phyloP scores from a whole-genome alignment of 179 eudicot species.

The Beta lomatogona region DNA sequence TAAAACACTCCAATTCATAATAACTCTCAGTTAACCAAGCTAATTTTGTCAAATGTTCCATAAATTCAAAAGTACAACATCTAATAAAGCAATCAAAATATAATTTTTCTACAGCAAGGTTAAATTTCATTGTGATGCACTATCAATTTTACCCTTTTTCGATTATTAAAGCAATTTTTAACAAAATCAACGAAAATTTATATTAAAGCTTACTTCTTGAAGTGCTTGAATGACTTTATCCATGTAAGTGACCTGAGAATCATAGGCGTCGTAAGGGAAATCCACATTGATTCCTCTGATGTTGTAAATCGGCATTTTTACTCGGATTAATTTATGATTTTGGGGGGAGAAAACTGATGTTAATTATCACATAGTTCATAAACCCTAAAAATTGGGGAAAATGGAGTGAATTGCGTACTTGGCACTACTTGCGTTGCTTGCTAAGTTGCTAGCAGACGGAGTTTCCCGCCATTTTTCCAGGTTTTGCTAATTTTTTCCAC shows the following conservation, averaged over 20 bases:
- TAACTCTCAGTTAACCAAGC: neutral
- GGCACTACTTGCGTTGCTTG: too few species aligned
- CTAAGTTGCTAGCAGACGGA: neutral
- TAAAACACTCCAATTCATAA: neutral
- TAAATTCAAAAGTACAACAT: neutral
- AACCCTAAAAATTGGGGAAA: constrained; percentile 33
- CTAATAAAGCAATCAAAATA: neutral
- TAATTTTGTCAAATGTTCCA: neutral
- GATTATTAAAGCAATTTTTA: neutral
- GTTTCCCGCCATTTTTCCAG: constrained; percentile 27
- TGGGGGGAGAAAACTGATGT: neutral
- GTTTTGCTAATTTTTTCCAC: neutral
- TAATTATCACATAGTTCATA: neutral
- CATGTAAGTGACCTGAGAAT: constrained; percentile 92
- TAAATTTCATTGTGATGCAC: neutral
- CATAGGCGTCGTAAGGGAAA: constrained; percentile 89
- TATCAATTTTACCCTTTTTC: too few species aligned
- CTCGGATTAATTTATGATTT: neutral
- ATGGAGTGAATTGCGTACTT: neutral
- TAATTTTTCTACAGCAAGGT: neutral
- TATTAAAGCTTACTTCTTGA: constrained; percentile 53
- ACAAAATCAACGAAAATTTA: neutral
- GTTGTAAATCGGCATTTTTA: constrained; percentile 71
- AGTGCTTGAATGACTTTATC: constrained; percentile 93
- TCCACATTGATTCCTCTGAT: constrained; percentile 84